Conservation (phyloP, 164 flowering plant genomes). For the Tetrastigma voinierianum region DNA sequence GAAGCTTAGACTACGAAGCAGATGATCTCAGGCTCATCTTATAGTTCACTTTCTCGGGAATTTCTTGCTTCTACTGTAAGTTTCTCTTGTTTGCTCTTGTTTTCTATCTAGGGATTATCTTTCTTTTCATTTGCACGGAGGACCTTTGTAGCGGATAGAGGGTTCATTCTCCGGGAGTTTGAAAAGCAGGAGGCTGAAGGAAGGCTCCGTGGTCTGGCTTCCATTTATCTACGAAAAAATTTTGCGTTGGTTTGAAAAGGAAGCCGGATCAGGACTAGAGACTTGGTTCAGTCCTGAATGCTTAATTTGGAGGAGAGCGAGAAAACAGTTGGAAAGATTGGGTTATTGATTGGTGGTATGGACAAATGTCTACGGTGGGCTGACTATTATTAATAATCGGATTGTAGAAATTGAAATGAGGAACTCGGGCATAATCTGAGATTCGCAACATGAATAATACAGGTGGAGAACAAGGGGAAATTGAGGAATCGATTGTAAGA, state of each 20-base stretch:
- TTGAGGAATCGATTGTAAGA: constrained; percentile 10
- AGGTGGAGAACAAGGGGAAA: constrained; percentile 24
- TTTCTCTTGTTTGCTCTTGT: constrained; percentile 11
- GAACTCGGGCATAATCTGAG: constrained; percentile 31
- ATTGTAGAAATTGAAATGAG: constrained; percentile 25
- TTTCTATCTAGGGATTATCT: constrained; percentile 4
- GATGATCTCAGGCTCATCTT: too few species aligned
- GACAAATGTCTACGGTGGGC: too few species aligned
- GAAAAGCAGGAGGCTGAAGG: too few species aligned
- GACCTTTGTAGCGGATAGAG: too few species aligned
- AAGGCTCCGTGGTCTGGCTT: too few species aligned
- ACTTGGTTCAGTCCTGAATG: constrained; percentile 8
- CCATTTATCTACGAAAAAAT: too few species aligned
- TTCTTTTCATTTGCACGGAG: too few species aligned
- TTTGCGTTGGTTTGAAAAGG: neutral
- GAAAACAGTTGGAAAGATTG: neutral
- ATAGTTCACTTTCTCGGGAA: constrained; percentile 3
- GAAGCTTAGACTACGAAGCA: too few species aligned
- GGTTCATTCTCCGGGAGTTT: too few species aligned
- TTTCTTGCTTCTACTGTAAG: constrained; percentile 10
- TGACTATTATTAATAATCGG: neutral
- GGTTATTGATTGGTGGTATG: constrained; percentile 10
- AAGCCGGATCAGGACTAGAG: neutral
- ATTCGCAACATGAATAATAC: constrained; percentile 25
- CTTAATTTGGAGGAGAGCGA: constrained; percentile 6